Evolutionary conservation across 2,329 filamentous ascomycete species (phyloP).

Genomic region (Aspergillus thermomutatus): DNA sequence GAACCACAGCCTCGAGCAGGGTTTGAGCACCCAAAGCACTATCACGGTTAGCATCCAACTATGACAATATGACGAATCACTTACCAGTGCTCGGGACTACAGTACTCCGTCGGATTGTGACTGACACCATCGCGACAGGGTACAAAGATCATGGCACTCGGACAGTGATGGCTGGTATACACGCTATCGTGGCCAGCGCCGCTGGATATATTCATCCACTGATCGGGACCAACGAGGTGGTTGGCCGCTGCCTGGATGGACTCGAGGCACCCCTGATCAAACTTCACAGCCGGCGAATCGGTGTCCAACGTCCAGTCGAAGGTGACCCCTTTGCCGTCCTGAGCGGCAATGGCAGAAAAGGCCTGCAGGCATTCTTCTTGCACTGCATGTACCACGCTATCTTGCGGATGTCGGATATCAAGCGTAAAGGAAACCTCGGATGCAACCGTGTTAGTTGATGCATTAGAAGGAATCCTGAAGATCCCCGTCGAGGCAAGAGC

Average conservation of each 20-base stretch:
- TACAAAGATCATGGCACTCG: slow-evolving; percentile 63
- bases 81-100: slow-evolving; percentile 44
- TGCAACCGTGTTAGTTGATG: slow-evolving; percentile 66
- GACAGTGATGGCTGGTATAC: slow-evolving; percentile 52
- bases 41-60: neutral
- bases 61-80: neutral
- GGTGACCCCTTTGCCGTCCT: slow-evolving; percentile 48
- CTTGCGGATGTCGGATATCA: slow-evolving; percentile 59
- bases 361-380: slow-evolving; percentile 52
- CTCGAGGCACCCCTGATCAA: slow-evolving; percentile 60
- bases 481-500: slow-evolving; percentile 66
- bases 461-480: slow-evolving; percentile 55
- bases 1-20: slow-evolving; percentile 47
- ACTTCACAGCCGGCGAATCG: slow-evolving; percentile 54
- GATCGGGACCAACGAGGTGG: slow-evolving; percentile 50
- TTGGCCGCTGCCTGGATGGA: slow-evolving; percentile 57
- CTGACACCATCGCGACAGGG: slow-evolving; percentile 57
- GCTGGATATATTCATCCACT: slow-evolving; percentile 49
- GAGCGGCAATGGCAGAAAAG: slow-evolving; percentile 55
- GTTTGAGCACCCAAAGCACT: slow-evolving; percentile 41
- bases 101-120: slow-evolving; percentile 58
- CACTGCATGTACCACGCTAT: slow-evolving; percentile 53
- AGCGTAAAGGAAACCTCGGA: slow-evolving; percentile 62
- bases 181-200: slow-evolving; percentile 61
- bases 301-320: slow-evolving; percentile 59